Conservation (phyloP, 2,329 filamentous ascomycete genomes). For the Gaeumannomyces tritici region DNA sequence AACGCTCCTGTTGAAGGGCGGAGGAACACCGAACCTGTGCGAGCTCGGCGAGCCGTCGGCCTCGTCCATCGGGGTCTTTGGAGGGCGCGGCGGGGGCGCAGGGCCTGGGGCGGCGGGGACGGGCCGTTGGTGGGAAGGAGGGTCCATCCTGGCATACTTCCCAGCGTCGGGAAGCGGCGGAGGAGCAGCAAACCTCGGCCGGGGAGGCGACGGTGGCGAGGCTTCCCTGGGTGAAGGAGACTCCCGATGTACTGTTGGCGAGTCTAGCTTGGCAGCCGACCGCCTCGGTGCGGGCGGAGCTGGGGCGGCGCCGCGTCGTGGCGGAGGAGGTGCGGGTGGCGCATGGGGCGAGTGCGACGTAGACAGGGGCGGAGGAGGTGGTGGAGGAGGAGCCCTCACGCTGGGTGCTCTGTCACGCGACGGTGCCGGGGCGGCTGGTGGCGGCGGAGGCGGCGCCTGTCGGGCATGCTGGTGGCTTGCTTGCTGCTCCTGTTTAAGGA, state of each 20-base stretch:
- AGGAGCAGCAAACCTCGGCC: slow-evolving; percentile 70
- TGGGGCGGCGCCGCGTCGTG: slow-evolving; percentile 29
- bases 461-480: slow-evolving; percentile 7
- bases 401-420: slow-evolving; percentile 10
- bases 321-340: slow-evolving; percentile 32
- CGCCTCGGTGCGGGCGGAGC: slow-evolving; percentile 52
- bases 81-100: slow-evolving; percentile 57
- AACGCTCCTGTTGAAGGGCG: slow-evolving; percentile 62
- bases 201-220: slow-evolving; percentile 62
- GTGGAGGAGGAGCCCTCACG: slow-evolving; percentile 19
- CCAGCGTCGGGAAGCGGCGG: slow-evolving; percentile 86
- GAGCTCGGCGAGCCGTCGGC: slow-evolving; percentile 40
- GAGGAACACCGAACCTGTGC: slow-evolving; percentile 67
- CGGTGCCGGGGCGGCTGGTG: slow-evolving; percentile 11
- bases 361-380: slow-evolving; percentile 21
- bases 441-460: slow-evolving; percentile 15
- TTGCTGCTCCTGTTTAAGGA: slow-evolving; percentile 46
- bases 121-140: slow-evolving; percentile 29
- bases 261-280: slow-evolving; percentile 41
- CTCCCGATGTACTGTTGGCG: slow-evolving; percentile 25
- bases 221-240: slow-evolving; percentile 59
- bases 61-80: slow-evolving; percentile 64
- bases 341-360: slow-evolving; percentile 11
- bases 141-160: slow-evolving; percentile 59
- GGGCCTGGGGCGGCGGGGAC: slow-evolving; percentile 44